Evolutionary conservation across 2,329 filamentous ascomycete species (phyloP).

Genomic region (Seiridium unicorne): DNA sequence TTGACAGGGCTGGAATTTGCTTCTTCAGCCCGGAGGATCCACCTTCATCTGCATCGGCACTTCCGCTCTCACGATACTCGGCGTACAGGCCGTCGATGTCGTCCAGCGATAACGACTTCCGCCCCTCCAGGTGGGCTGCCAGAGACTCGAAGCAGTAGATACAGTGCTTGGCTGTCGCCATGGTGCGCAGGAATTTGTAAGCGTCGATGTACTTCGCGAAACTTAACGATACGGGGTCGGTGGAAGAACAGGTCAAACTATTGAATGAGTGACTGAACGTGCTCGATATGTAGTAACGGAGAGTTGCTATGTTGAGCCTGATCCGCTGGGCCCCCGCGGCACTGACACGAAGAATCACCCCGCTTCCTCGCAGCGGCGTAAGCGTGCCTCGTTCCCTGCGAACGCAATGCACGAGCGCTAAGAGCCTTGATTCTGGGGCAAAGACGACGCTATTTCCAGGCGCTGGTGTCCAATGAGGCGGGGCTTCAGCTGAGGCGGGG

Average conservation of each 20-base stretch:
- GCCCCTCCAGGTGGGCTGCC: slow-evolving; percentile 69
- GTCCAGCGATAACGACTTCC: slow-evolving; percentile 63
- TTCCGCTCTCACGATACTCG: slow-evolving; percentile 32
- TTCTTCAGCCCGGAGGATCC: slow-evolving; percentile 28
- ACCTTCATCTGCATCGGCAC: slow-evolving; percentile 15
- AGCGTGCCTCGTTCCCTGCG: too few species aligned
- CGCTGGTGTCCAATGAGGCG: background rate
- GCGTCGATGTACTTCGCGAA: background rate
- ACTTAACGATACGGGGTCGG: background rate
- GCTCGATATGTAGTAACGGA: too few species aligned
- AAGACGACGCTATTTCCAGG: background rate
- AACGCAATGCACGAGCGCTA: background rate
- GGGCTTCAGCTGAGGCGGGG: background rate
- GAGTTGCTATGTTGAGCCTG: background rate
- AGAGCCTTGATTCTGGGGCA: background rate
- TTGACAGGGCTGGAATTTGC: slow-evolving; percentile 24
- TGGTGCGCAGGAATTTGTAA: slow-evolving; percentile 34
- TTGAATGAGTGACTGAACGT: background rate
- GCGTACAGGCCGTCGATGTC: slow-evolving; percentile 68
- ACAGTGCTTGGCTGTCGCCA: slow-evolving; percentile 86
- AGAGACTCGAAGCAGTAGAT: slow-evolving; percentile 91
- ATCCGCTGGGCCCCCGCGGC: background rate
- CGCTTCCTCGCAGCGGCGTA: background rate
- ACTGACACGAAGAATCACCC: background rate
- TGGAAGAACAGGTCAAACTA: background rate